Conservation (phyloP, 805 yeast species). For the Monosporozyma siamensis region DNA sequence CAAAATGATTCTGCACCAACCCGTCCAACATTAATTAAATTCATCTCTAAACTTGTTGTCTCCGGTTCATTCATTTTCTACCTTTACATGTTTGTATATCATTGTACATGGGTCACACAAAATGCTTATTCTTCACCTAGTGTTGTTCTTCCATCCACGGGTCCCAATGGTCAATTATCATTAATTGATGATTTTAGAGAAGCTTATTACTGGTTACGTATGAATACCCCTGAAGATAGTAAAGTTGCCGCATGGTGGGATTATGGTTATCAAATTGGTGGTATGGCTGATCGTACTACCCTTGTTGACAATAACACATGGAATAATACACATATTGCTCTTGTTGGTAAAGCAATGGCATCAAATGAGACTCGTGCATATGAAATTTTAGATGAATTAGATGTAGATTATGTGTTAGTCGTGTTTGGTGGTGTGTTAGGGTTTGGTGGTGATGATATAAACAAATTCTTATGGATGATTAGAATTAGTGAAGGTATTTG, state of each 20-base stretch:
- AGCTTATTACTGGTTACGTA: constrained; percentile 97
- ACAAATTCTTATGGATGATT: constrained; percentile 98
- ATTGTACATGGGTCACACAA: constrained; percentile 96
- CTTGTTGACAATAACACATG: constrained; percentile 97
- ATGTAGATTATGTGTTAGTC: constrained; percentile 87
- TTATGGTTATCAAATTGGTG: constrained; percentile 98
- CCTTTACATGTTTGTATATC: constrained; percentile 73
- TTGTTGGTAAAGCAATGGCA: constrained; percentile 97
- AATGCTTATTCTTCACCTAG: constrained; percentile 96
- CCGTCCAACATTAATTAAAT: constrained; percentile 8
- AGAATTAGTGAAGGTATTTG: constrained; percentile 97
- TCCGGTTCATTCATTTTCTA: constrained; percentile 61
- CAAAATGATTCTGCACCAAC: neutral
- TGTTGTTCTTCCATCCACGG: constrained; percentile 74
- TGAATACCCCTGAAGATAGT: constrained; percentile 95
- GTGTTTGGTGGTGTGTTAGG: constrained; percentile 93
- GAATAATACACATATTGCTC: constrained; percentile 98
- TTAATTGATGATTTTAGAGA: constrained; percentile 96
- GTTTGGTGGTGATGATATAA: constrained; percentile 90
- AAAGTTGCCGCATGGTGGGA: constrained; percentile 99
- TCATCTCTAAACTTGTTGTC: constrained; percentile 54
- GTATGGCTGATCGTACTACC: constrained; percentile 99
- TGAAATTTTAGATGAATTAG: constrained; percentile 78
- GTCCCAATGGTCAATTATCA: constrained; percentile 75
- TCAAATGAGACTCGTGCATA: constrained; percentile 82